phyloP scores from a whole-genome alignment of 345 rosid species.

The Angophora floribunda region DNA sequence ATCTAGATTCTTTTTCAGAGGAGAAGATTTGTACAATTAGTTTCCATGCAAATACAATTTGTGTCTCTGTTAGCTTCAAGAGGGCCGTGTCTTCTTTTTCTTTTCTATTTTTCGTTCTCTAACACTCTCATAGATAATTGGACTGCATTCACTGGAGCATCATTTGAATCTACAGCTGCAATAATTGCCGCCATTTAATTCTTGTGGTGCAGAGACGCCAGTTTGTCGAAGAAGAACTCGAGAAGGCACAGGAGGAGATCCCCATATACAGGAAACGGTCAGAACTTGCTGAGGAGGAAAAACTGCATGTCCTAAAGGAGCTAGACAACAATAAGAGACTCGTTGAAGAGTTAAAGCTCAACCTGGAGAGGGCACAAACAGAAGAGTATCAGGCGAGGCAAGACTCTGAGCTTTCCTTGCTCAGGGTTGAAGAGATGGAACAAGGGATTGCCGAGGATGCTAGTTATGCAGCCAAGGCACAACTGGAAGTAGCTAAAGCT shows the following conservation, averaged over 20 bases:
- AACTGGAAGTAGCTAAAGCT: constrained; percentile 86
- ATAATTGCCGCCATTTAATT: background rate
- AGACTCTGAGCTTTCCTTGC: constrained; percentile 81
- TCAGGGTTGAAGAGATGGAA: constrained; percentile 88
- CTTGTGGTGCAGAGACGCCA: constrained; percentile 43
- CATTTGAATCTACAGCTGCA: background rate
- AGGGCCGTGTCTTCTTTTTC: background rate
- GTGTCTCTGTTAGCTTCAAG: background rate
- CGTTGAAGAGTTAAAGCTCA: constrained; percentile 75
- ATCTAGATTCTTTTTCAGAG: background rate
- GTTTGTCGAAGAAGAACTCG: constrained; percentile 67
- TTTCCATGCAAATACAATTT: background rate
- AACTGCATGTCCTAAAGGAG: constrained; percentile 49
- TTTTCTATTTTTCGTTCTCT: background rate
- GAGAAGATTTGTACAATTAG: background rate
- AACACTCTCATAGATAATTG: background rate
- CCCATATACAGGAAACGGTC: constrained; percentile 51
- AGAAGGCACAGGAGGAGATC: constrained; percentile 54
- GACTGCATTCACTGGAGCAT: background rate
- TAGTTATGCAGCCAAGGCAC: constrained; percentile 92
- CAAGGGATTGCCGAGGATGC: constrained; percentile 86
- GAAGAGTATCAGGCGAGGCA: constrained; percentile 93
- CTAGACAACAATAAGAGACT: constrained; percentile 74
- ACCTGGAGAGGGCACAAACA: constrained; percentile 80
- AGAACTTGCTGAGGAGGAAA: constrained; percentile 57